A percentile compares a stretch with the other conserved stretches of the same genome.
phyloP scores from a whole-genome alignment of 2,329 filamentous ascomycete species.

The Verticillium klebahnii region DNA sequence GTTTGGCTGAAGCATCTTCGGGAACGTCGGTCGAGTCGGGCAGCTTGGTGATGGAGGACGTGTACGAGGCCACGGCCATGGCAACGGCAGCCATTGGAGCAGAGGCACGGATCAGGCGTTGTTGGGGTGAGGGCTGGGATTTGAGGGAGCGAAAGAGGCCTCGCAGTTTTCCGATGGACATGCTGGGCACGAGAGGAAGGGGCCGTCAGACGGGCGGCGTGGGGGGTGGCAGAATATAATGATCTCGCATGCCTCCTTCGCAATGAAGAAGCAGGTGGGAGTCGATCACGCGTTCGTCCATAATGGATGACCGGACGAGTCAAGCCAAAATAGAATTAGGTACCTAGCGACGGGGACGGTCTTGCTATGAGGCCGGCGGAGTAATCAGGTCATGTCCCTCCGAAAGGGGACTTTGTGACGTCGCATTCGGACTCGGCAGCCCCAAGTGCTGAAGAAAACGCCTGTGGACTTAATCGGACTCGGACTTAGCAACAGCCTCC shows the following conservation, averaged over 20 bases:
- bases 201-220: background rate
- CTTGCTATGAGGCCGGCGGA: too few relatives aligned
- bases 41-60: constrained; percentile 28
- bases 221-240: background rate
- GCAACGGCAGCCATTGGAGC: constrained; percentile 8
- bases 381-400: background rate
- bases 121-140: constrained; percentile 2
- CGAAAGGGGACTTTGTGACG: background rate
- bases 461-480: background rate
- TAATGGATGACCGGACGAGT: background rate
- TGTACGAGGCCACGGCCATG: constrained; percentile 13
- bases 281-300: background rate
- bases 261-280: background rate
- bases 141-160: constrained; percentile 6
- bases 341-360: background rate
- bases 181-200: background rate
- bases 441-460: background rate
- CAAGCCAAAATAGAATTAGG: background rate
- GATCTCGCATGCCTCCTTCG: background rate
- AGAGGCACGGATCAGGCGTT: constrained; percentile 8
- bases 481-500: background rate
- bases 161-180: constrained; percentile 1
- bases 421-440: background rate
- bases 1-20: constrained; percentile 36
- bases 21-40: constrained; percentile 28